A percentile compares a stretch with the other conserved stretches of the same genome.
Conservation (phyloP, 2,329 filamentous ascomycete genomes). For the Curvularia eragrostidis region DNA sequence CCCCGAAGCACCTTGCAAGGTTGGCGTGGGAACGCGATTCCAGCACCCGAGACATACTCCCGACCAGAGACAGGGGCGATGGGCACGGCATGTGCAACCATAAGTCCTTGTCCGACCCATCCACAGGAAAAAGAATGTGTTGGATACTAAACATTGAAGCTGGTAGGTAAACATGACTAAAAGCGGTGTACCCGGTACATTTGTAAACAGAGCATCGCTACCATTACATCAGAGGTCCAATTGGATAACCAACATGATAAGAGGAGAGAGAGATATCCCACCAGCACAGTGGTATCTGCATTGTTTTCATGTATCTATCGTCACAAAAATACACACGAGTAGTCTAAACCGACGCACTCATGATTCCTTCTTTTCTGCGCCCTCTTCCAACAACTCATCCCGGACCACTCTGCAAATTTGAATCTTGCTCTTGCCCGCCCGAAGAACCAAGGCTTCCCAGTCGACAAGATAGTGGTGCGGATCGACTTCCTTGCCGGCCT, state of each 20-base stretch:
- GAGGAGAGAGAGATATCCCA: neutral
- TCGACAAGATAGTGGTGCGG: conserved; percentile 67
- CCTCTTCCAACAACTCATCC: conserved; percentile 50
- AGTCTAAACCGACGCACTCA: neutral
- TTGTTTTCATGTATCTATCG: neutral
- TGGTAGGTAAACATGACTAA: neutral
- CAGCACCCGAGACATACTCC: conserved; percentile 11
- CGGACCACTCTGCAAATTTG: conserved; percentile 63
- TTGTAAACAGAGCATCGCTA: neutral
- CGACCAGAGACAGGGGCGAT: neutral
- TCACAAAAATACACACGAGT: neutral
- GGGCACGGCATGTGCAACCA: neutral
- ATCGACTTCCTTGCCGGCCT: conserved; percentile 64
- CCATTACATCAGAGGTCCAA: neutral
- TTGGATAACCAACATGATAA: neutral
- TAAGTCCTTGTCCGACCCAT: neutral
- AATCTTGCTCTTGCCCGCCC: conserved; percentile 67
- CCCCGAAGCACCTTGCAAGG: conserved; percentile 10
- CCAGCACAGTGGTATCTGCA: neutral
- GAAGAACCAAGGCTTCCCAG: conserved; percentile 61
- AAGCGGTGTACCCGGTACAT: neutral
- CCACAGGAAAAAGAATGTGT: neutral
- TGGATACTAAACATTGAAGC: neutral
- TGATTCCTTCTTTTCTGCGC: neutral
- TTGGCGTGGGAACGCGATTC: conserved; percentile 18